Conservation (phyloP, 2,329 filamentous ascomycete species). For the Pseudocercospora macadamiae region DNA sequence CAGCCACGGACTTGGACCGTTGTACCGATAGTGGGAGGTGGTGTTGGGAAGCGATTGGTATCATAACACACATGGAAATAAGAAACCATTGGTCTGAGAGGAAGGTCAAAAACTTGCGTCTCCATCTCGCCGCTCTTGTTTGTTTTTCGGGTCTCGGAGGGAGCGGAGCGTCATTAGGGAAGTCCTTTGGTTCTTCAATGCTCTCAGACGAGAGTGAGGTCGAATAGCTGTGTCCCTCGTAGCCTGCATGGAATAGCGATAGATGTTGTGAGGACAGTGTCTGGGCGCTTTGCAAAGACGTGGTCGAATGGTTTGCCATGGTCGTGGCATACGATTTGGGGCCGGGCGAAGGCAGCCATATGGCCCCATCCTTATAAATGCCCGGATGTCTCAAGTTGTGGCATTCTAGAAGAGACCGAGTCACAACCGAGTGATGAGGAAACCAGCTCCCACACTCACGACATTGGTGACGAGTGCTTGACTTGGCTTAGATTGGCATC, state of each 20-base stretch:
- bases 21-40: conserved; percentile 59
- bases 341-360: not conserved
- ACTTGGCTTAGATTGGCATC: not conserved
- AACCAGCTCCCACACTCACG: not conserved
- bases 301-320: not conserved
- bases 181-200: not conserved
- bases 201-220: not conserved
- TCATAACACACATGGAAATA: conserved; percentile 61
- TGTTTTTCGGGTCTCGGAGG: not conserved
- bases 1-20: conserved; percentile 51
- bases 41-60: conserved; percentile 58
- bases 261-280: not conserved
- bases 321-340: not conserved
- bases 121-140: conserved; percentile 5
- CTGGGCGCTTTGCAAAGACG: not conserved
- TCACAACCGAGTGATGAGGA: not conserved
- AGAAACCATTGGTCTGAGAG: conserved; percentile 63
- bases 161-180: not conserved
- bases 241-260: not conserved
- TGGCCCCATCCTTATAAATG: not conserved
- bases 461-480: not conserved
- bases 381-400: not conserved
- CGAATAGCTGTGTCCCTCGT: not conserved
- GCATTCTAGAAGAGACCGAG: not conserved
- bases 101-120: not conserved